Evolutionary conservation across 805 yeast species (phyloP), one percentile per base, ranked within the genome.

Genomic region (Metschnikowia amazonensis): DNA sequence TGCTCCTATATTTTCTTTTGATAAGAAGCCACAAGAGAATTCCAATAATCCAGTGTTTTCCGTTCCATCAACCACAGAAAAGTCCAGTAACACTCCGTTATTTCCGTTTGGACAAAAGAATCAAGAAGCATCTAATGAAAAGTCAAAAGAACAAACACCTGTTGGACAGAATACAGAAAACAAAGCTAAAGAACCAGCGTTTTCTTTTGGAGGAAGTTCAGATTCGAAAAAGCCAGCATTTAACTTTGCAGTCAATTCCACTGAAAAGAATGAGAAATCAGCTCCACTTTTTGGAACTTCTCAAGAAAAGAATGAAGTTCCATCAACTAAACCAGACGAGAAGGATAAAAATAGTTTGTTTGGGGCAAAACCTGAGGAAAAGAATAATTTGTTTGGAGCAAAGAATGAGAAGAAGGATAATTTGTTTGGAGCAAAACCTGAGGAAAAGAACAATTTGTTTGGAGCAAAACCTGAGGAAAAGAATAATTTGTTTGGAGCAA

Each of bases 231-330:
- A 20, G 3, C 44, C 62, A 3, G 45, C 57, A 23, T 39, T 45
- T 18, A 38, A 51, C 2, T 45, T 53, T 28, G 58, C 6, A 31
- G 21, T 9, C 23, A 21, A 27, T 27, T 16, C 34, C 9, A 13
- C 6, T 11, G 41, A 18, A 14, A 30, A 28, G 31, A 30, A 43
- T 8, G 50, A 47, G 23, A 44, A 43, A 13, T 42, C 53, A 11
- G 43, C 43, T 1, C 33, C 60, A 20, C 54, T 60, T 35, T 58
- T 68, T 14, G 59, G 67, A 29, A 42, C 53, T 41, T 8, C 40
- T 4, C 29, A 14, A n/a, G 39, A 16, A 13, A 36, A 36, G 29
- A 9, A 17, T 11, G 32, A 36, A 1, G n/a, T n/a, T n/a, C n/a
- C n/a, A n/a, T n/a, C n/a, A n/a, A n/a, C n/a, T n/a, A n/a, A n/a